Percentiles rank a stretch among this genome's conserved stretches.
Evolutionary conservation across 129 eudicot species (phyloP).

Genomic region (Ambrosia artemisiifolia): DNA sequence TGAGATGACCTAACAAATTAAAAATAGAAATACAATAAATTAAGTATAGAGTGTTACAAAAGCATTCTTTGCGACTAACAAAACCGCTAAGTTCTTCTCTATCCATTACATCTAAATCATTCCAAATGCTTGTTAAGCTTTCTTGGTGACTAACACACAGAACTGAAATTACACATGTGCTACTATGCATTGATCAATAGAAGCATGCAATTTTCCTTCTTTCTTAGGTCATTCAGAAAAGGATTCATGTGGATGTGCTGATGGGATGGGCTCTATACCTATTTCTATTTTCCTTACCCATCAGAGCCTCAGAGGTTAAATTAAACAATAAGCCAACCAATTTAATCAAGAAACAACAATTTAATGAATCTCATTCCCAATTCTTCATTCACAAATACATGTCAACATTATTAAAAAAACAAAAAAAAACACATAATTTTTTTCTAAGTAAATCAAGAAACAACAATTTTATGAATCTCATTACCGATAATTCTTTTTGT

Average conservation of each 20-base stretch:
- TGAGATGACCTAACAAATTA: background rate
- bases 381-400: too few relatives aligned
- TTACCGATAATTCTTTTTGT: background rate
- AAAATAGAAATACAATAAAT: conserved; percentile 3
- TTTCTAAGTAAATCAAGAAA: background rate
- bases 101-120: background rate
- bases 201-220: background rate
- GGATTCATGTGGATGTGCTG: background rate
- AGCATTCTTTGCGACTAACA: background rate
- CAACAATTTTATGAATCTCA: background rate
- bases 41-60: conserved; percentile 3
- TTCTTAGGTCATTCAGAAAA: background rate
- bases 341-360: too few relatives aligned
- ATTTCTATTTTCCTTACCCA: background rate
- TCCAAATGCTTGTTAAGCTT: conserved; percentile 1
- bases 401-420: too few relatives aligned
- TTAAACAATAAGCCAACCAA: background rate
- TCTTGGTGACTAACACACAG: background rate
- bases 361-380: too few relatives aligned
- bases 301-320: background rate
- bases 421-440: too few relatives aligned
- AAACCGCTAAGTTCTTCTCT: background rate
- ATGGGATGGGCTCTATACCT: background rate
- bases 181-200: background rate
- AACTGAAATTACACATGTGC: background rate